These are phyloP conservation scores for Cichorium intybus DNA, from an alignment of 140 eudicot genomes.

Conservation along the genomic window DNA sequence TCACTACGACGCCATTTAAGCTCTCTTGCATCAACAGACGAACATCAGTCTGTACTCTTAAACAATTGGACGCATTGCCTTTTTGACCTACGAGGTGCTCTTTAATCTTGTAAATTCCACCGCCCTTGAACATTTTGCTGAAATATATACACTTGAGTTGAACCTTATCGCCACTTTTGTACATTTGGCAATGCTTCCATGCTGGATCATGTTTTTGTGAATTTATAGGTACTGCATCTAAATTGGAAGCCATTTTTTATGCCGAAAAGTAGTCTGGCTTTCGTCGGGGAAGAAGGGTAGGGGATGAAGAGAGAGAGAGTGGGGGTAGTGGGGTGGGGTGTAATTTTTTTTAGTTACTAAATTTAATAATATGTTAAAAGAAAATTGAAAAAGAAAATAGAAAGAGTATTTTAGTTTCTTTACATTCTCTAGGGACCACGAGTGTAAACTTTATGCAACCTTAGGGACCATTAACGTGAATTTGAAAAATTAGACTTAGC, in stretches of 20 bases:
- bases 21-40: constrained; percentile 76
- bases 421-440: no score
- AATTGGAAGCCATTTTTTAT: constrained; percentile 50
- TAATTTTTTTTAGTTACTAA: no score
- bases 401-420: no score
- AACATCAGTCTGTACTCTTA: constrained; percentile 79
- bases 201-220: constrained; percentile 94
- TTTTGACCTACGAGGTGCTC: constrained; percentile 93
- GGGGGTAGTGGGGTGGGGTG: no score
- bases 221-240: constrained; percentile 72
- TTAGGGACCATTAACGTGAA: no score
- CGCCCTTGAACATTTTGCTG: constrained; percentile 91
- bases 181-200: constrained; percentile 93
- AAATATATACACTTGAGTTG: constrained; percentile 89
- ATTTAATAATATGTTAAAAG: no score
- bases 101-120: constrained; percentile 93
- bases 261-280: no score
- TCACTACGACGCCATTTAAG: constrained; percentile 62
- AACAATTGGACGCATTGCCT: constrained; percentile 86
- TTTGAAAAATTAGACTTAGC: no score
- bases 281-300: no score
- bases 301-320: no score
- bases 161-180: constrained; percentile 68
- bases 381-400: no score
- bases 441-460: no score